Conservation (phyloP, 2,329 filamentous ascomycete genomes). For the Parastagonospora avenae region DNA sequence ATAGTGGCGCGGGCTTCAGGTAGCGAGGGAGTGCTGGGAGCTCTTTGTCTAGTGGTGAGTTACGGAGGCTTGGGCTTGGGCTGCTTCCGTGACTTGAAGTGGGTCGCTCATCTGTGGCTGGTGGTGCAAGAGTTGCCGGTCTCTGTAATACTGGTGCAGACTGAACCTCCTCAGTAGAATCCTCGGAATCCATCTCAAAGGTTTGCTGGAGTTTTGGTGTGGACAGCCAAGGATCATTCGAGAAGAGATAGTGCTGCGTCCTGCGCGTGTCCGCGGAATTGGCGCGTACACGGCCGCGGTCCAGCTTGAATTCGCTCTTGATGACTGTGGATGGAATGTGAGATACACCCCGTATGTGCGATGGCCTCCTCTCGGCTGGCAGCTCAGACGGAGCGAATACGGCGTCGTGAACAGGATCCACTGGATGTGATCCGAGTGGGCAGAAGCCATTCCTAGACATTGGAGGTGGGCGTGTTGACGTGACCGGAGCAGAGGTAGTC, state of each 20-base stretch:
- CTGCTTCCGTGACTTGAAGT: constrained; percentile 34
- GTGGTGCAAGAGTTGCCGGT: constrained; percentile 20
- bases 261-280: constrained; percentile 38
- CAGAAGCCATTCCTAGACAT: constrained; percentile 27
- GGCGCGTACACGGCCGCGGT: constrained; percentile 28
- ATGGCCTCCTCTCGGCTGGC: constrained; percentile 9
- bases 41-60: constrained; percentile 32
- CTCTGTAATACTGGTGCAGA: constrained; percentile 28
- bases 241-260: constrained; percentile 30
- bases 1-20: constrained; percentile 35
- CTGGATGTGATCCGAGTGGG: constrained; percentile 41
- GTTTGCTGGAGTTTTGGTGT: constrained; percentile 26
- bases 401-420: constrained; percentile 24
- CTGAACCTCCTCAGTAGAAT: constrained; percentile 18
- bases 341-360: constrained; percentile 25
- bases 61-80: constrained; percentile 16
- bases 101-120: constrained; percentile 27
- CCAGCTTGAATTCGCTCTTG: constrained; percentile 18
- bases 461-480: not conserved
- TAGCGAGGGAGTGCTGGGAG: constrained; percentile 39
- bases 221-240: constrained; percentile 35
- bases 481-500: constrained; percentile 16
- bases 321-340: constrained; percentile 21
- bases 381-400: constrained; percentile 17
- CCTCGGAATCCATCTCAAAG: constrained; percentile 13